Evolutionary conservation across 23 red algal genomes (phyloP), one percentile per base, ranked within the genome.

Genomic region (Gracilariopsis chorda): DNA sequence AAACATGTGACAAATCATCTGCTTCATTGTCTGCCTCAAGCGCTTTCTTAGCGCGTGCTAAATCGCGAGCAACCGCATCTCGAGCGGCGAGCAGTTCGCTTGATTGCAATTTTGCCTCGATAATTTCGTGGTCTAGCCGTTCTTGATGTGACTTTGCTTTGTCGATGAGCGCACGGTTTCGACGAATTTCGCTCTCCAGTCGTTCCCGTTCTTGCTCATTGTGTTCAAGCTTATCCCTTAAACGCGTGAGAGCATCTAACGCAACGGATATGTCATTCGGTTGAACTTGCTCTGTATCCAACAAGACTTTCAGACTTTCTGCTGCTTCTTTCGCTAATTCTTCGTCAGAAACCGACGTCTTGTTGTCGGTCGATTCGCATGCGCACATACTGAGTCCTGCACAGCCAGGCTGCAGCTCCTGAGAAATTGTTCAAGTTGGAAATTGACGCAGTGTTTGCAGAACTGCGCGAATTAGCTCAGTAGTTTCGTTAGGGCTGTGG

Each of bases 61-160:
- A 32, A 53, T 89, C 85, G 16, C 85, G 65, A 17, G 85, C 85
- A 23, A 89, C 51, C 64, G 51, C 49, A 27, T 89, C 85, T 37
- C 85, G 65, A 47, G 48, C 72, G 48, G 53, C 69, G 44, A 89
- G 67, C 48, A 78, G 55, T 21, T 89, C 85, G n/a, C 85, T 69
- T 30, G 69, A 45, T 28, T 78, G 47, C 25, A 89, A 36, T 25
- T 78, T 77, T 34, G 85, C 70, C 28, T 89, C 51, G 45, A 89
- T 89, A 58, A 89, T 89, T 42, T 89, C 70, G 16, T 58, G 69
- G 64, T 89, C 85, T 19, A 89, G 8, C 4, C 72, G 68, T 48
- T 62, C 69, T n/a, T 59, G 51, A 77, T 89, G 68, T 45, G 44
- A 80, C 34, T 80, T 53, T 55, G 76, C 35, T 6, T 59, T 48